A percentile compares a stretch with the other conserved stretches of the same genome.
phyloP scores from a whole-genome alignment of 2,329 filamentous ascomycete species.

The Ophiostoma triangulosporum region DNA sequence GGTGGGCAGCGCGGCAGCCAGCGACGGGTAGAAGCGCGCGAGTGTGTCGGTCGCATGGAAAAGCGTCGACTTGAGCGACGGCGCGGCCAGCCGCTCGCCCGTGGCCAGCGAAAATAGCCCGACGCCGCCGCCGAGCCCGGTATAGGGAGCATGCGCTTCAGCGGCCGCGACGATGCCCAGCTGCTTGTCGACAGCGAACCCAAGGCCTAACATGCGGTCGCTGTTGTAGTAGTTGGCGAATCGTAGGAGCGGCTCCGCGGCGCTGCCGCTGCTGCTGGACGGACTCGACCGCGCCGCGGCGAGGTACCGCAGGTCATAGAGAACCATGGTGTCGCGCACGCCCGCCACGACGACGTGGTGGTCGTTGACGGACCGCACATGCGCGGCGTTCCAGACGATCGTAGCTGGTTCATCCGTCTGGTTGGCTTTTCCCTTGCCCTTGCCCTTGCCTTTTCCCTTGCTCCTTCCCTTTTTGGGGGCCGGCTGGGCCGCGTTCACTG shows the following conservation, averaged over 20 bases:
- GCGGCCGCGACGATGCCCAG: slow-evolving; percentile 38
- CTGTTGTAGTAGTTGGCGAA: slow-evolving; percentile 39
- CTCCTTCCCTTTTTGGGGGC: neutral
- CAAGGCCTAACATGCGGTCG: slow-evolving; percentile 23
- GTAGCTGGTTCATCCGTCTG: neutral
- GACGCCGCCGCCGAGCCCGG: slow-evolving; percentile 33
- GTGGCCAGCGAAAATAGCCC: slow-evolving; percentile 35
- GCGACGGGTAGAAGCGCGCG: neutral
- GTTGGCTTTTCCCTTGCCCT: neutral
- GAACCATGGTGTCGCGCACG: slow-evolving; percentile 32
- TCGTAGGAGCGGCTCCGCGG: slow-evolving; percentile 26
- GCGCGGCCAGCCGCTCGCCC: slow-evolving; percentile 25
- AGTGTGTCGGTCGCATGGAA: neutral
- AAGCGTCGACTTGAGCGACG: slow-evolving; percentile 15
- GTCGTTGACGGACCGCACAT: slow-evolving; percentile 34
- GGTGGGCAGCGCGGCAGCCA: neutral
- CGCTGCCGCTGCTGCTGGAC: slow-evolving; percentile 3
- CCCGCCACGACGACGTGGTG: slow-evolving; percentile 41
- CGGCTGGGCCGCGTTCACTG: neutral
- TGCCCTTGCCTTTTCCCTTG: neutral
- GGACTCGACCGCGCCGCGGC: neutral
- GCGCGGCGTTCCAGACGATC: slow-evolving; percentile 20
- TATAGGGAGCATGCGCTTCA: slow-evolving; percentile 21
- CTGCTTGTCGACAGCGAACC: slow-evolving; percentile 38
- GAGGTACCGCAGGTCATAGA: slow-evolving; percentile 43